Evolutionary conservation across 2,329 filamentous ascomycete genomes (phyloP).

Genomic region (Aspergillus sergii): DNA sequence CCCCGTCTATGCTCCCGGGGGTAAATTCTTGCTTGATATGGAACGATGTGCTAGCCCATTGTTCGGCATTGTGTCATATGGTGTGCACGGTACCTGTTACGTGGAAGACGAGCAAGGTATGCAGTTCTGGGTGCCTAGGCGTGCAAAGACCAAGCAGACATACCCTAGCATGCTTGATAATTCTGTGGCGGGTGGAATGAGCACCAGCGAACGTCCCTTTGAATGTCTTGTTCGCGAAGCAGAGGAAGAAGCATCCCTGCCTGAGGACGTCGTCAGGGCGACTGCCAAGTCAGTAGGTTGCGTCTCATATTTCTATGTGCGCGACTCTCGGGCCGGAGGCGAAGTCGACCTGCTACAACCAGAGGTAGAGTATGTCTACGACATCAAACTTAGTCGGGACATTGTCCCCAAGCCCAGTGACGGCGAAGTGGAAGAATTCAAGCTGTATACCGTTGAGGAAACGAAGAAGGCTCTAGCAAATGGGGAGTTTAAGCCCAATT

Average conservation of each 20-base stretch:
- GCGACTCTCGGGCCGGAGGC: conserved; percentile 74
- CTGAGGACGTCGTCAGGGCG: conserved; percentile 67
- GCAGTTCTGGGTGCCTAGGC: conserved; percentile 80
- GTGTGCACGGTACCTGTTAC: conserved; percentile 80
- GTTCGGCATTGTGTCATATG: conserved; percentile 76
- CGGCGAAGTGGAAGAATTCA: conserved; percentile 85
- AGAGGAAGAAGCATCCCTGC: conserved; percentile 83
- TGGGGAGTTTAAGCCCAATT: conserved; percentile 91
- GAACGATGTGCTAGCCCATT: conserved; percentile 75
- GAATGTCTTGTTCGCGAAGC: conserved; percentile 84
- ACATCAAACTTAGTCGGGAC: conserved; percentile 73
- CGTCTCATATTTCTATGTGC: conserved; percentile 83
- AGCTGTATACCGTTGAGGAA: conserved; percentile 75
- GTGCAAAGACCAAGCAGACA: conserved; percentile 77
- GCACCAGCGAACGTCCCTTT: conserved; percentile 76
- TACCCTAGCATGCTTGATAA: conserved; percentile 95
- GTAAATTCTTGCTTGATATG: conserved; percentile 67
- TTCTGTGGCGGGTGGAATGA: conserved; percentile 83
- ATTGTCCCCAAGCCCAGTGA: conserved; percentile 77
- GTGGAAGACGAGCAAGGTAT: conserved; percentile 60
- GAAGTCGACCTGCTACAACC: conserved; percentile 84
- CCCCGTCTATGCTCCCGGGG: conserved; percentile 69
- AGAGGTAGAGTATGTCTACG: conserved; percentile 89
- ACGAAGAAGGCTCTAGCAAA: conserved; percentile 68
- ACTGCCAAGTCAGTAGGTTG: conserved; percentile 64